A percentile compares a stretch with the other conserved stretches of the same genome.
These are phyloP conservation scores for Kalmusia sp. DNA, from an alignment of 2,329 filamentous ascomycete species.

Conservation along the genomic window DNA sequence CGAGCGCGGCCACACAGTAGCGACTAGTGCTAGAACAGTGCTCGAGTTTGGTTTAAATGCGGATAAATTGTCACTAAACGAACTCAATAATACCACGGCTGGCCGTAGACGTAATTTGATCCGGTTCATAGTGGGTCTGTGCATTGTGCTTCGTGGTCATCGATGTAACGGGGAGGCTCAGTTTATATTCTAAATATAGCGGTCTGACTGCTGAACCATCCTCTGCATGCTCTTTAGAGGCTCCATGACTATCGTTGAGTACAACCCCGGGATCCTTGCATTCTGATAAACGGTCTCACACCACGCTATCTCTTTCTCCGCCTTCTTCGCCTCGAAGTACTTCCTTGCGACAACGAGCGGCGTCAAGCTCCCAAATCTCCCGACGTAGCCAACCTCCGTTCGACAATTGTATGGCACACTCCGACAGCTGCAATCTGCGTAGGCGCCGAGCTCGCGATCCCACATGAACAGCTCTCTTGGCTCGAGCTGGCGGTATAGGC, in stretches of 20 bases:
- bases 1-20: too few relatives aligned
- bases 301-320: conserved; percentile 34
- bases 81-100: too few relatives aligned
- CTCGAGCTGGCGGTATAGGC: conserved; percentile 31
- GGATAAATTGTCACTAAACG: too few relatives aligned
- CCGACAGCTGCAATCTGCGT: conserved; percentile 41
- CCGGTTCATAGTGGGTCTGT: too few relatives aligned
- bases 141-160: too few relatives aligned
- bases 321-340: conserved; percentile 40
- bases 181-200: conserved; percentile 24
- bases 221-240: conserved; percentile 35
- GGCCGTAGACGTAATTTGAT: too few relatives aligned
- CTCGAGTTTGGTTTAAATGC: too few relatives aligned
- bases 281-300: conserved; percentile 39
- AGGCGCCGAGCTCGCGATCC: conserved; percentile 38
- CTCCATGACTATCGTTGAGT: conserved; percentile 34
- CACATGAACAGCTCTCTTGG: conserved; percentile 39
- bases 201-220: conserved; percentile 27
- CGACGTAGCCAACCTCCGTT: conserved; percentile 36
- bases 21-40: too few relatives aligned
- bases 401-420: conserved; percentile 41
- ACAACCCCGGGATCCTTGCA: conserved; percentile 39
- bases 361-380: conserved; percentile 41
- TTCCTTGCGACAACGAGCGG: conserved; percentile 45
- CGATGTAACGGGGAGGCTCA: too few relatives aligned